Evolutionary conservation across 176 grass and related monocot species (phyloP), one percentile per base, ranked within the genome.

Genomic region (Hsuehochloa calcarea): DNA sequence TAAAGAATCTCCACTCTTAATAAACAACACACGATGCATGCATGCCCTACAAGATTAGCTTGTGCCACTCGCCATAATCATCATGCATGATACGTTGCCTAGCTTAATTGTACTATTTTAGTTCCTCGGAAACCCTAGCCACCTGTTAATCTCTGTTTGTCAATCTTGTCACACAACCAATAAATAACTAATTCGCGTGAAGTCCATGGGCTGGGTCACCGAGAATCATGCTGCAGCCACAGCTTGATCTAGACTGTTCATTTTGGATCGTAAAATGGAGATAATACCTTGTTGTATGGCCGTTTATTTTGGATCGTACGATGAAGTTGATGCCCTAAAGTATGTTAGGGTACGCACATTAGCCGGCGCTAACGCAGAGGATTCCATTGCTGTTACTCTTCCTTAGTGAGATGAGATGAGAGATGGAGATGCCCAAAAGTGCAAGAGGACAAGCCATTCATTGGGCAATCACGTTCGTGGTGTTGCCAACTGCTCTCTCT

Each of bases 11-110:
- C 54, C 12, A n/a, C 43, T 6, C 72, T 39, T 62, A 44, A 41
- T n/a, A n/a, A n/a, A n/a, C n/a, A n/a, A n/a, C n/a, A n/a, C n/a
- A n/a, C n/a, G n/a, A n/a, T n/a, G n/a, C n/a, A n/a, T n/a, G 56
- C 22, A 38, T 39, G 40, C 51, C 80, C 72, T 43, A 77, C 71
- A 83, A 65, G 65, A 78, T 78, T 45, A 4, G 23, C 49, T 34
- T 15, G 88, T 81, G 83, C 9, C 6, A 60, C 63, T 64, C 70
- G 82, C 81, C 83, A 77, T 77, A 56, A 85, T n/a, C 77, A 43
- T 79, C 58, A 79, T 75, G 55, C 63, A 82, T 34, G 35, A 23
- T 9, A 70, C 65, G 25, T 59, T 35, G 46, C 22, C 45, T n/a
- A 12, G 23, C 65, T 63, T 65, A 72, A 54, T 65, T 12, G 34